Evolutionary conservation across 495 filamentous ascomycete species (phyloP), one percentile per base, ranked within the genome.

Genomic region (Rusavskia elegans): DNA sequence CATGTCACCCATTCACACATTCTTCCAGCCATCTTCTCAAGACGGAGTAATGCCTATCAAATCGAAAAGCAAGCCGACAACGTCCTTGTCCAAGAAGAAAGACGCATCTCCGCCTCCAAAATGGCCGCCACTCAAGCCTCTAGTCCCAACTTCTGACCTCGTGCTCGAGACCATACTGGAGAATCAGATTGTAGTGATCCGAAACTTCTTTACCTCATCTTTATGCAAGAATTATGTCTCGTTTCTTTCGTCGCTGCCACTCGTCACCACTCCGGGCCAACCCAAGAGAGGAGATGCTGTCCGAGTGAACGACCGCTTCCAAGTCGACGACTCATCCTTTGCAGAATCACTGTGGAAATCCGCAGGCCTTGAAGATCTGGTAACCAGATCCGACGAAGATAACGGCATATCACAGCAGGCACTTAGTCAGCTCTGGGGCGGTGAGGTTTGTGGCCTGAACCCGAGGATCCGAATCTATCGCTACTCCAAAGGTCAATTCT

Each of bases 381-480:
- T 74, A 51, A 60, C 14, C 32, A 57, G n/a, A 32, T 53, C 53
- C 42, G 57, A 56, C 20, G 55, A 20, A 5, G 59, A 64, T 2
- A 50, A 55, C 49, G 63, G 59, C n/a, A 53, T 50, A 10, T 56
- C 66, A 51, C 55, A 44, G 32, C 37, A 60, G 2, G 62, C 72
- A 23, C 57, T 61, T 21, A 60, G 57, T 11, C 56, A 66, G 25
- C 59, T 78, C 14, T 94, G 88, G 87, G 90, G 86, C 44, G 90
- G 89, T 17, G 75, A 88, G 27, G 78, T 83, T 2, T 65, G 92
- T n/a, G 90, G 89, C 2, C 67, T 96, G 55, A 95, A 92, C 69
- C 77, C 84, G 6, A 92, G 92, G 59, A 94, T 95, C 45, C 69
- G 90, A 27, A 79, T 96, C 20, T 97, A 97, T 69, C 79, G 89